Evolutionary conservation across 352 stramenopile species (phyloP), one percentile per base, ranked within the genome.

Genomic region (Pythium dissimile): DNA sequence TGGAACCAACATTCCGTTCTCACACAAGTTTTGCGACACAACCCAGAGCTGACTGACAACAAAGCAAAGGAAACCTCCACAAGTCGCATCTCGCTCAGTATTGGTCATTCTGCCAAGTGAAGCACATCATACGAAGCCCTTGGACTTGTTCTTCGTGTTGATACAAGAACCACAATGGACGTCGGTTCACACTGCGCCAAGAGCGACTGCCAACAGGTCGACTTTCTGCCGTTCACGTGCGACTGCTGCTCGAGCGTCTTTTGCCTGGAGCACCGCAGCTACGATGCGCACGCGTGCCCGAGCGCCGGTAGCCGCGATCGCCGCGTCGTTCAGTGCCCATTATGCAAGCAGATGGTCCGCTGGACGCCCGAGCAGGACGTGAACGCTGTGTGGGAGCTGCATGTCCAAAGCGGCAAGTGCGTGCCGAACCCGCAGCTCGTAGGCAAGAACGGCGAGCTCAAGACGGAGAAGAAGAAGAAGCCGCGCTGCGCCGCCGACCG

Each of bases 181-280:
- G 68, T 93, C 13, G 83, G 83, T 35, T 67, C 71, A 24, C 83
- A 93, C 55, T 93, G 83, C 60, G 81, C 69, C 38, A 65, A 88
- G 5, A 68, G 70, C 10, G 67, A 75, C 15, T 93, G 83, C 54
- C 67, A 81, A 44, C 83, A 93, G 59, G 71, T 86, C 59, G 86
- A 95, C 59, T 95, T 95, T 53, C 66, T 95, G 26, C 86, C 86
- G 3, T 95, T 95, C 67, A 80, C 65, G 28, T 95, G 86, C 67
- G 83, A 95, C 68, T 92, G 84, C 58, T 95, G 86, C 69, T 46
- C 46, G 24, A 71, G 72, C 47, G 65, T 93, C 43, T 95, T 93
- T 56, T 95, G 86, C 59, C 76, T 95, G n/a, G 70, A 83, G 13
- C 86, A 95, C 55, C 84, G 86, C 50, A 90, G 71, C 46, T 92